These are phyloP conservation scores for Fusarium secorum DNA, from an alignment of 2,329 filamentous ascomycete genomes.

Conservation along the genomic window DNA sequence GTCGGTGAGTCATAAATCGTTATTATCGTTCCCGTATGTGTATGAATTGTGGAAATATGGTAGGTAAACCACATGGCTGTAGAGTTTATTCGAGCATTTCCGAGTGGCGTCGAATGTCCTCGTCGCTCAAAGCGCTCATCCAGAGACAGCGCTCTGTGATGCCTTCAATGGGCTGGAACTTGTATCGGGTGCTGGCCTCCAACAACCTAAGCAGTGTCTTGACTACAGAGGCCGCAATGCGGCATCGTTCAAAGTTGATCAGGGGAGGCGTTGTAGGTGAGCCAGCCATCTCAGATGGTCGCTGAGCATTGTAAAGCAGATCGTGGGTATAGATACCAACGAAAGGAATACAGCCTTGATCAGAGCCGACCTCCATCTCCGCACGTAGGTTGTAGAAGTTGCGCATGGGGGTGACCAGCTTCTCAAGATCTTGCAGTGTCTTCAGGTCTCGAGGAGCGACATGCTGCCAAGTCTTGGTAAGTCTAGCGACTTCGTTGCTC, in stretches of 20 bases:
- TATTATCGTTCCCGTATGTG: conserved; percentile 17
- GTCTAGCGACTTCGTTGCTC: conserved; percentile 73
- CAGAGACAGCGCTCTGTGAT: conserved; percentile 84
- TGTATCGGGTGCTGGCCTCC: conserved; percentile 78
- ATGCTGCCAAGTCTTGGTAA: conserved; percentile 75
- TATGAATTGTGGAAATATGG: not conserved
- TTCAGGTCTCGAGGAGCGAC: conserved; percentile 71
- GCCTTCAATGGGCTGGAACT: conserved; percentile 77
- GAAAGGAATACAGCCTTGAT: conserved; percentile 82
- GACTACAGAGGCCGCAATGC: conserved; percentile 77
- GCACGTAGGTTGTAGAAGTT: conserved; percentile 80
- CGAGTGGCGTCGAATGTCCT: conserved; percentile 71
- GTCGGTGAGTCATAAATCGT: conserved; percentile 36
- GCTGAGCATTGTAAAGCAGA: conserved; percentile 80
- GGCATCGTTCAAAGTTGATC: conserved; percentile 84
- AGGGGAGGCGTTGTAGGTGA: conserved; percentile 72
- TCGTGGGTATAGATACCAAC: conserved; percentile 86
- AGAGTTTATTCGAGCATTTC: conserved; percentile 54
- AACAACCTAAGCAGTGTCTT: conserved; percentile 82
- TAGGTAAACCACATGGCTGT: not conserved
- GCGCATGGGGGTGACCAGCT: conserved; percentile 75
- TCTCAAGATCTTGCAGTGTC: conserved; percentile 73
- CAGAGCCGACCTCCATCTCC: conserved; percentile 77
- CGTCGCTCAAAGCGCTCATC: conserved; percentile 79
- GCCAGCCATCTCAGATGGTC: conserved; percentile 76